Evolutionary conservation across 1,284 basidiomycete species (phyloP).

Genomic region (Cryptococcus wingfieldii): DNA sequence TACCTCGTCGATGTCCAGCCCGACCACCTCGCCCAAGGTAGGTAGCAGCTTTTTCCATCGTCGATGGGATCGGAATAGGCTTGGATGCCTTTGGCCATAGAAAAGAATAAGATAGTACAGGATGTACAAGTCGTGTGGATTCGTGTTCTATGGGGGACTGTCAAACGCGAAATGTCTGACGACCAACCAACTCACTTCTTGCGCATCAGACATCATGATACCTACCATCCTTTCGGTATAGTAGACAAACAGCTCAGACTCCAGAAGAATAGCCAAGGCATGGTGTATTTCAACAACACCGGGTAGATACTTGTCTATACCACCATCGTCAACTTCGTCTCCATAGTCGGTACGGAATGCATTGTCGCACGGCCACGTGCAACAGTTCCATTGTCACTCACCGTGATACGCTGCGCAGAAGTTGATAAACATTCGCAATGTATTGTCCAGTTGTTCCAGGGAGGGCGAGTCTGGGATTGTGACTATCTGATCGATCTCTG

Average conservation of each 20-base stretch:
- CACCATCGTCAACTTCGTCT: background rate
- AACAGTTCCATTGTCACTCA: slow-evolving; percentile 46
- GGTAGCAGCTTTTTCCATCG: slow-evolving; percentile 79
- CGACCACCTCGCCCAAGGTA: slow-evolving; percentile 59
- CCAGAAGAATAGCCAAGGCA: slow-evolving; percentile 67
- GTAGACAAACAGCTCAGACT: slow-evolving; percentile 77
- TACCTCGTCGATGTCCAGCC: slow-evolving; percentile 45
- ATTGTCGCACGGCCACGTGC: background rate
- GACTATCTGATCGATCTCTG: slow-evolving; percentile 81
- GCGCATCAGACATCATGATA: slow-evolving; percentile 62
- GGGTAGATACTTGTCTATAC: slow-evolving; percentile 71
- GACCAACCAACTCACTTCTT: slow-evolving; percentile 55
- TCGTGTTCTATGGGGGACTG: slow-evolving; percentile 60
- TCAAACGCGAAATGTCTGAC: background rate
- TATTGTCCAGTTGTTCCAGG: slow-evolving; percentile 69
- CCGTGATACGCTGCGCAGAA: slow-evolving; percentile 81
- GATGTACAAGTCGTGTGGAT: slow-evolving; percentile 79
- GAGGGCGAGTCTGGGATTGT: slow-evolving; percentile 62
- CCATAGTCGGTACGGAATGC: background rate
- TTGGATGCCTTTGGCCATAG: slow-evolving; percentile 65
- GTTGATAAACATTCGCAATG: slow-evolving; percentile 68
- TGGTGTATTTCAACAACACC: slow-evolving; percentile 73
- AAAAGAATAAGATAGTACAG: slow-evolving; percentile 71
- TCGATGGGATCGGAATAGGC: slow-evolving; percentile 70
- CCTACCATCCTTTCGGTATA: slow-evolving; percentile 87